These are phyloP conservation scores for Cryptosporidium andersoni DNA, from an alignment of 169 alveolate species.

Conservation along the genomic window DNA sequence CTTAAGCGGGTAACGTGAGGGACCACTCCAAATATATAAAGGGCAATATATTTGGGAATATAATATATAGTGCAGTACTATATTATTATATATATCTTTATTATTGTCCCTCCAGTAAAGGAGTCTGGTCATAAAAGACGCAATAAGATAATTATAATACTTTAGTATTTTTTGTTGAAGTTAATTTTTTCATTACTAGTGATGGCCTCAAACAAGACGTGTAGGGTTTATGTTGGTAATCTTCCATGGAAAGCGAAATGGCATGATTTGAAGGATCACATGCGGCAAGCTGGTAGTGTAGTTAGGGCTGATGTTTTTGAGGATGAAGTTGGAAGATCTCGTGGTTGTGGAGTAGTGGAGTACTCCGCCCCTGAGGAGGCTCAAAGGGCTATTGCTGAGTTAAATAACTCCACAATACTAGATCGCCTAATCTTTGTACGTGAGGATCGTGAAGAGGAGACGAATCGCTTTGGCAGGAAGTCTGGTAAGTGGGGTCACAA, in stretches of 20 bases:
- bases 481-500: constrained; percentile 39
- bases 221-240: constrained; percentile 90
- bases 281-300: constrained; percentile 90
- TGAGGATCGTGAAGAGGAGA: constrained; percentile 82
- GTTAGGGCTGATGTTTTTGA: constrained; percentile 88
- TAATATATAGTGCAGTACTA: too few relatives aligned
- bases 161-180: not conserved
- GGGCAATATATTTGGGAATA: too few relatives aligned
- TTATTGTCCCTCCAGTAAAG: too few relatives aligned
- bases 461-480: constrained; percentile 60
- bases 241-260: constrained; percentile 89
- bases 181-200: constrained; percentile 41
- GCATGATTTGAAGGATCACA: constrained; percentile 89
- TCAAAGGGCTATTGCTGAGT: constrained; percentile 80
- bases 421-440: constrained; percentile 86
- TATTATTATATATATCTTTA: too few relatives aligned
- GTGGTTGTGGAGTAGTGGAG: constrained; percentile 88
- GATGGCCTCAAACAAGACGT: constrained; percentile 76
- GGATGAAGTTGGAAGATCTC: constrained; percentile 87
- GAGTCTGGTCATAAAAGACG: constrained; percentile 40
- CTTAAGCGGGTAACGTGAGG: too few relatives aligned
- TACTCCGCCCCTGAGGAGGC: constrained; percentile 83
- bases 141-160: constrained; percentile 5
- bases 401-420: constrained; percentile 78
- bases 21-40: too few relatives aligned